Base-by-base conservation (phyloP, 176 grass and related monocot genomes). In the Bothriochloa decipiens region DNA sequence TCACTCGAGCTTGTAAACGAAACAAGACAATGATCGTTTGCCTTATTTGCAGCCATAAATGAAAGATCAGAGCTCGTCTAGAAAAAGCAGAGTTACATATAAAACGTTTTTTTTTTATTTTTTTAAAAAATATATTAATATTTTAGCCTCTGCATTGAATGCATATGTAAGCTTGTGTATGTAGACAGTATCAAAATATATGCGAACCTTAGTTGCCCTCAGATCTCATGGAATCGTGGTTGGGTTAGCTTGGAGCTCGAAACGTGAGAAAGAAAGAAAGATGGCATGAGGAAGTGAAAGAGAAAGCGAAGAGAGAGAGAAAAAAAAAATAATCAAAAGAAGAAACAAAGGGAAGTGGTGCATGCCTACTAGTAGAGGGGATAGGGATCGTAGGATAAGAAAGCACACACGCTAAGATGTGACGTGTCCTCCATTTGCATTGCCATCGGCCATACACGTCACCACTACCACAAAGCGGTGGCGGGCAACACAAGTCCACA, bases 361-460 rank as follows among this genome's bases (percentile, higher is more conserved):
- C 18, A 64, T 85, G 53, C 39, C 46, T 15, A 49, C 6, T 43
- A 8, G 70, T 20, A 33, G 11, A 73, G 50, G 2, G 16, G 50
- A 53, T 20, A 53, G 29, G 41, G 68, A 74, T 32, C 25, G 60
- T 66, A 86, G 69, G 58, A 86, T 67, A 81, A 72, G 45, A 81
- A 57, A 75, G 25, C 16, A 25, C 77, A 23, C 43, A 72, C 43
- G 46, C n/a, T 68, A 57, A 3, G 63, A 74, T 29, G 68, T 53
- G 57, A 86, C 58, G 77, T 53, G 76, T 53, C 22, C 41, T 3
- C 41, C 68, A 49, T 16, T 40, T 11, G 43, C 27, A 20, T 46
- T 41, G 58, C 11, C 43, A 16, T 47, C 57, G 35, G 6, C 65
- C 36, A 17, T 25, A 55, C 41, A 74, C 67, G 68, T 74, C 84